phyloP scores from a whole-genome alignment of 176 grass and related monocot species.

The Puccinellia tenuiflora region DNA sequence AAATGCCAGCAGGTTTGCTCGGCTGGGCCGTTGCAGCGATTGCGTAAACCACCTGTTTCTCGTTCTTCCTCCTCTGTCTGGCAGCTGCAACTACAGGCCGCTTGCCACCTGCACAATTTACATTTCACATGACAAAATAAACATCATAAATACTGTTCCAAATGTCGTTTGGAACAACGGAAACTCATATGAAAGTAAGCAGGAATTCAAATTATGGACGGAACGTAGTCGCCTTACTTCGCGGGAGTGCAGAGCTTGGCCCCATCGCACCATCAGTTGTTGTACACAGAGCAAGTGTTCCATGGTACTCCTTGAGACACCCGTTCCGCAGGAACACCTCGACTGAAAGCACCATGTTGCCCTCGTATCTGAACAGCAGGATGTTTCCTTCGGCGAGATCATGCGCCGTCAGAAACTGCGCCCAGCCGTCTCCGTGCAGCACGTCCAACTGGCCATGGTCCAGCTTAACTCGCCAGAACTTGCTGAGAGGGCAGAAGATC shows the following conservation, averaged over 20 bases:
- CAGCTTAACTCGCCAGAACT: constrained; percentile 21
- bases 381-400: constrained; percentile 10
- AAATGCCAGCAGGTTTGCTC: not conserved
- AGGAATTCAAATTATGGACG: not conserved
- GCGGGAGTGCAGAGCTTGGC: not conserved
- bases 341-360: constrained; percentile 19
- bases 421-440: constrained; percentile 23
- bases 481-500: not conserved
- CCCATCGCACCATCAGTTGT: not conserved
- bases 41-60: not conserved
- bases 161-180: not conserved
- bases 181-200: not conserved
- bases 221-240: not conserved
- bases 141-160: not conserved
- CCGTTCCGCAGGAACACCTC: constrained; percentile 11
- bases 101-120: not conserved
- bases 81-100: not conserved
- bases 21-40: not conserved
- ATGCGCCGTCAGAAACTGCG: constrained; percentile 8
- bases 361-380: constrained; percentile 34
- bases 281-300: not conserved
- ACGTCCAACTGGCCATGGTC: not conserved
- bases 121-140: not conserved
- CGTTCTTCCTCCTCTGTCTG: not conserved
- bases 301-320: constrained; percentile 10